Base-by-base conservation (phyloP, 305 asterid genomes). In the Solanum hybrid region DNA sequence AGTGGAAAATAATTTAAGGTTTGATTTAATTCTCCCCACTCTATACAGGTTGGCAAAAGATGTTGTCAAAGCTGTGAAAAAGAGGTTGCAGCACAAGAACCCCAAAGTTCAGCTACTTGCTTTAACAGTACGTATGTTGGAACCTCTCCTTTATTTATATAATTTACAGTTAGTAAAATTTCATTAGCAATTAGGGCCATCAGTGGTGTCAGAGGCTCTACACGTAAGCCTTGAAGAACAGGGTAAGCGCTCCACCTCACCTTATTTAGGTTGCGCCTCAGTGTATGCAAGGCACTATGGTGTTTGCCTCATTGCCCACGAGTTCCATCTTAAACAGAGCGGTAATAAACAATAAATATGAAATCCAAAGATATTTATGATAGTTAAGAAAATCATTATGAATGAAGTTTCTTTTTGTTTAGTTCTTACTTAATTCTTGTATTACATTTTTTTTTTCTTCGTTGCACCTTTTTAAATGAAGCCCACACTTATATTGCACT, bases 81-180 rank as follows among this genome's bases (percentile, higher is more conserved):
- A 92, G 90, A 91, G 99, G 92, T 90, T 98, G 95, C 97, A 93
- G 95, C 98, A 97, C 96, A 98, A 95, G 98, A 97, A 94, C 91
- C 96, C 99, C 32, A 96, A 94, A 94, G 98, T 98, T 91, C 99
- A 95, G 88, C 90, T 98, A 89, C 98, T 98, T 72, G 92, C 99
- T 93, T 93, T 98, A 88, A 98, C 99, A 96, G 99, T 98, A 95
- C 38, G 90, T 72, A 26, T 39, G 37, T 39, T 22, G 27, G 22
- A 39, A 61, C 61, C 73, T 45, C 20, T 70, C 24, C 33, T 81
- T 88, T 24, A 80, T 37, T 37, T 79, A 68, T 83, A 22, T 22
- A 75, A 34, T 65, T 81, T n/a, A 73, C 78, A 22, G 33, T 86
- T 22, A 12, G 77, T 86, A 32, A 32, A 32, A 32, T 22, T 57